phyloP scores from a whole-genome alignment of 495 filamentous ascomycete genomes.

The Xeromyces bisporus region DNA sequence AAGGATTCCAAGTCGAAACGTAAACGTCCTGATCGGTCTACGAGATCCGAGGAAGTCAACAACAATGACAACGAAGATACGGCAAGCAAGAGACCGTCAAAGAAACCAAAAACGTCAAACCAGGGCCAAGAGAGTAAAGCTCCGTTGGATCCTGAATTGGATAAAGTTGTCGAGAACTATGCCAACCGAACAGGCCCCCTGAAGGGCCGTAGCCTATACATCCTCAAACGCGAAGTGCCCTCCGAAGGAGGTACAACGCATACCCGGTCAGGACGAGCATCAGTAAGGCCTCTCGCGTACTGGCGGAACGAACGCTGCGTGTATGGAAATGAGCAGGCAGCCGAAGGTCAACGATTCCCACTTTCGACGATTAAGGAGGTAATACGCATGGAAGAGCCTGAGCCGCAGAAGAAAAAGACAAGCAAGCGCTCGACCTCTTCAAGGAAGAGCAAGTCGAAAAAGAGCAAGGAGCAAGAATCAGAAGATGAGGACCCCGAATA shows the following conservation, averaged over 20 bases:
- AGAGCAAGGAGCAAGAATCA: slow-evolving; percentile 13
- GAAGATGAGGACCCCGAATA: slow-evolving; percentile 34
- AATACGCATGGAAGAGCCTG: slow-evolving; percentile 50
- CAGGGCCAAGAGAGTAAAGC: slow-evolving; percentile 3
- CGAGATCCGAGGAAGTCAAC: slow-evolving; percentile 11
- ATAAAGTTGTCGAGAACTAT: slow-evolving; percentile 26
- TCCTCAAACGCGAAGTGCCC: slow-evolving; percentile 53
- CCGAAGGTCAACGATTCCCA: slow-evolving; percentile 34
- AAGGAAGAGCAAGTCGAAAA: slow-evolving; percentile 22
- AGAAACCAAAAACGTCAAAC: slow-evolving; percentile 18
- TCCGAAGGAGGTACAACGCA: slow-evolving; percentile 28
- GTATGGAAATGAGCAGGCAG: slow-evolving; percentile 41
- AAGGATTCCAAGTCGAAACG: slow-evolving; percentile 8
- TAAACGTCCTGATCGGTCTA: slow-evolving; percentile 19
- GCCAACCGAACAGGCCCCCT: slow-evolving; percentile 27
- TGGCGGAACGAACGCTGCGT: slow-evolving; percentile 75
- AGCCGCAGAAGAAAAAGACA: slow-evolving; percentile 22
- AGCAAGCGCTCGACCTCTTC: slow-evolving; percentile 12
- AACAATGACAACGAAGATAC: slow-evolving; percentile 9
- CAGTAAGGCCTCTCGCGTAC: slow-evolving; percentile 60
- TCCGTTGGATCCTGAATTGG: slow-evolving; percentile 17
- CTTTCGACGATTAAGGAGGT: slow-evolving; percentile 56
- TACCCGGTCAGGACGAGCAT: slow-evolving; percentile 38
- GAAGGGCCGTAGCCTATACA: slow-evolving; percentile 45
- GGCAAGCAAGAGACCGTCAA: slow-evolving; percentile 14